Percentiles rank a stretch among this genome's conserved stretches.
Evolutionary conservation across 2,329 filamentous ascomycete genomes (phyloP).

Genomic region (Helminthosporium solani): DNA sequence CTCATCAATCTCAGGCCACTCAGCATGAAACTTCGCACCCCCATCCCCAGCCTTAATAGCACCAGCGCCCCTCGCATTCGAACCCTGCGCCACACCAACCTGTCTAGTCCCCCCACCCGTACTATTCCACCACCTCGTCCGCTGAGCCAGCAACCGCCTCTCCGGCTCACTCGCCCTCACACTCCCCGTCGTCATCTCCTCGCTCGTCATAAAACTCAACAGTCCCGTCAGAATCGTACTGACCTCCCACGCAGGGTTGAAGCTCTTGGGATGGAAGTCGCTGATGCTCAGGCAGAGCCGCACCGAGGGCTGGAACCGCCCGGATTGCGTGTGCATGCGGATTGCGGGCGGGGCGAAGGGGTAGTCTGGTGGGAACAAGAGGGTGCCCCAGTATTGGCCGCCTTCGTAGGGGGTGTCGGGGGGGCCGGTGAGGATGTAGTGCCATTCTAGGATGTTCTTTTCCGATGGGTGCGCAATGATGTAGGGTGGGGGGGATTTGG

Average conservation of each 20-base stretch:
- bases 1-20: conserved; percentile 86
- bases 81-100: conserved; percentile 42
- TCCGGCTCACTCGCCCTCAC: conserved; percentile 76
- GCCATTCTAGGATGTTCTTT: conserved; percentile 90
- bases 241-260: conserved; percentile 98
- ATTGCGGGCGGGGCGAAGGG: conserved; percentile 96
- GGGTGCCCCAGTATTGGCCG: conserved; percentile 97
- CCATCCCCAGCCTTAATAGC: conserved; percentile 87
- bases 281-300: conserved; percentile 93
- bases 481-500: conserved; percentile 80
- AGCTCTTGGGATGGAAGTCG: conserved; percentile 96
- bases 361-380: conserved; percentile 94
- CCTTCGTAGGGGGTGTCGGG: conserved; percentile 90
- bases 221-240: conserved; percentile 93
- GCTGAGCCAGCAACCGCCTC: conserved; percentile 72
- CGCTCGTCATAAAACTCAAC: conserved; percentile 95
- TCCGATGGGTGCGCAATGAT: conserved; percentile 89
- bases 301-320: conserved; percentile 90
- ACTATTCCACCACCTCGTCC: conserved; percentile 93
- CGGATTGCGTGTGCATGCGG: conserved; percentile 96
- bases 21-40: conserved; percentile 80
- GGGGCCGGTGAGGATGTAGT: conserved; percentile 93
- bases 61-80: conserved; percentile 60
- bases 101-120: conserved; percentile 78
- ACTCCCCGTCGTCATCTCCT: conserved; percentile 97